Evolutionary conservation across 371 early-diverging fungal species (phyloP).

Genomic region (Gilbertella persicaria): DNA sequence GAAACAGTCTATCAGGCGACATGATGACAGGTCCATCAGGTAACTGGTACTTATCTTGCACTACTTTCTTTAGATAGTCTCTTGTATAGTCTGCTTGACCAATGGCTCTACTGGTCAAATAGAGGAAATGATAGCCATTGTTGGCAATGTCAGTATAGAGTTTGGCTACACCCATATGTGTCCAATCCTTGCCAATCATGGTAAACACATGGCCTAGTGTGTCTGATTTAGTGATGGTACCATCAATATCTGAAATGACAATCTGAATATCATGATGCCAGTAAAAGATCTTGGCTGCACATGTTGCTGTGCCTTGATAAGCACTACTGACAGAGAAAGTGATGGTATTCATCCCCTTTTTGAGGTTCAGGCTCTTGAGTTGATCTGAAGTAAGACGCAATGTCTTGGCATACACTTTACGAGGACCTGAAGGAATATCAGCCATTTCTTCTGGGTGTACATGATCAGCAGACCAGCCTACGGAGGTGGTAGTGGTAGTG

Average conservation of each 20-base stretch:
- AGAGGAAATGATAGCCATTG: slow-evolving; percentile 97
- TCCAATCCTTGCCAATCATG: slow-evolving; percentile 99
- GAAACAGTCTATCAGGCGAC: slow-evolving; percentile 96
- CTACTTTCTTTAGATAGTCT: slow-evolving; percentile 88
- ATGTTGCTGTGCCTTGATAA: slow-evolving; percentile 77
- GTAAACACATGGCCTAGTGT: slow-evolving; percentile 96
- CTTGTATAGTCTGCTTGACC: slow-evolving; percentile 95
- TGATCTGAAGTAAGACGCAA: slow-evolving; percentile 92
- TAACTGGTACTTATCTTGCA: slow-evolving; percentile 86
- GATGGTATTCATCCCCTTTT: slow-evolving; percentile 89
- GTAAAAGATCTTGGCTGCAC: slow-evolving; percentile 85
- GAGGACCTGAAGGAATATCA: neutral
- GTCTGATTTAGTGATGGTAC: slow-evolving; percentile 99
- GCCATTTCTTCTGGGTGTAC: slow-evolving; percentile 23
- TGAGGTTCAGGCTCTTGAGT: slow-evolving; percentile 78
- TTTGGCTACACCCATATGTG: slow-evolving; percentile 96
- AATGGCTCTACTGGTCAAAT: slow-evolving; percentile 96
- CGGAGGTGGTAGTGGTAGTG: slow-evolving; percentile 45
- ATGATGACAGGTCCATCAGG: slow-evolving; percentile 98
- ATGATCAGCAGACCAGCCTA: slow-evolving; percentile 45
- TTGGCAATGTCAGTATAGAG: slow-evolving; percentile 93
- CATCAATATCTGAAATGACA: slow-evolving; percentile 99
- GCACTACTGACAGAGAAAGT: slow-evolving; percentile 85
- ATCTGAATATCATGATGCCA: slow-evolving; percentile 89
- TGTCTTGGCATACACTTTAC: slow-evolving; percentile 81